These are phyloP conservation scores for Cajanus cajan DNA, from an alignment of 306 rosid species.

Conservation along the genomic window DNA sequence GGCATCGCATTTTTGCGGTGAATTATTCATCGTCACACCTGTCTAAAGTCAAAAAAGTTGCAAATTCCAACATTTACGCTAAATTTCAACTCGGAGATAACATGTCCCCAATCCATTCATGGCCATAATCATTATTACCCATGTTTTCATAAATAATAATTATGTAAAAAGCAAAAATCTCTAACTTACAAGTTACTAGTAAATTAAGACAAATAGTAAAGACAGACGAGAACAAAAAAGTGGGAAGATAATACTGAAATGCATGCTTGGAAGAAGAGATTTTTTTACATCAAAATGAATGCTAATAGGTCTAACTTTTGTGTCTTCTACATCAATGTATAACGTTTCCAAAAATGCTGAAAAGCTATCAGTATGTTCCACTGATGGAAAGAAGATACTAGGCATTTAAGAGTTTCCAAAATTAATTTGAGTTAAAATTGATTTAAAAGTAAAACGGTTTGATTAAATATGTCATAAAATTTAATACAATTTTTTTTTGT, in stretches of 20 bases:
- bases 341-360: no score
- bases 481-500: no score
- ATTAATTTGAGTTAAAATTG: neutral
- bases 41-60: neutral
- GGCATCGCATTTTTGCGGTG: neutral
- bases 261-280: no score
- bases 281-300: no score
- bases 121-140: constrained; percentile 4
- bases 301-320: no score
- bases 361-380: neutral
- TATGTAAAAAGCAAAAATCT: neutral
- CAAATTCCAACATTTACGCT: neutral
- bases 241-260: neutral
- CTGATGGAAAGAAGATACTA: neutral
- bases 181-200: neutral
- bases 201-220: neutral
- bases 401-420: neutral
- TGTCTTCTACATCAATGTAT: no score
- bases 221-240: neutral
- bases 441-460: neutral
- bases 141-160: constrained; percentile 23
- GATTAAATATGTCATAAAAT: neutral
- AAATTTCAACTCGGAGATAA: constrained; percentile 4
- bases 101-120: neutral
- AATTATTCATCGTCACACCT: neutral